Evolutionary conservation across 2,329 filamentous ascomycete species (phyloP), one percentile per base, ranked within the genome.

Genomic region (Beauveria australis): DNA sequence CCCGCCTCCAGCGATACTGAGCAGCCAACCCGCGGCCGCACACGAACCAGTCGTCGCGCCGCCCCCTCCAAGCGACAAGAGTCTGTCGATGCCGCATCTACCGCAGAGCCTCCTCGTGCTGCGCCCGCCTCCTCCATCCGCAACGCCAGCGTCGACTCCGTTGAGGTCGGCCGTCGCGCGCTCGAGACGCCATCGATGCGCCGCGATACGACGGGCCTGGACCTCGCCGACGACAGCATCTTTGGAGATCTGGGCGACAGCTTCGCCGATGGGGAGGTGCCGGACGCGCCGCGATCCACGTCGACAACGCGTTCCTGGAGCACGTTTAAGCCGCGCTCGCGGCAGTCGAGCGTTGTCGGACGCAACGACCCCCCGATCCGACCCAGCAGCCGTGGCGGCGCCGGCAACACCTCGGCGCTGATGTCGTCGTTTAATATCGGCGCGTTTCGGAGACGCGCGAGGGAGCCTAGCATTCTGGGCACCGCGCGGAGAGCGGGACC

Each of bases 391-490:
- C 73, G 79, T 22, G 75, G 77, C 5, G 73, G 75, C 16, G 48
- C 47, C 44, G 33, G 16, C 43, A 77, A 73, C 55, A 81, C 78
- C 1, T 77, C 79, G 0, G 75, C 76, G 47, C 72, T 83, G 49
- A 78, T 78, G 65, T 77, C 78, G 1, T 77, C 76, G 0, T 76
- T 83, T 66, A 86, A 81, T 61, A 78, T 86, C 55, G 82, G 82
- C 16, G 72, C 77, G 5, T 87, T 87, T 70, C 80, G 77, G 68
- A 75, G 83, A 44, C 78, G 84, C 49, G 76, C 76, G 19, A 76
- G 84, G 51, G 83, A 87, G 68, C 83, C 82, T 2, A 87, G 84
- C 69, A 86, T 87, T 59, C 70, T 87, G 47, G 80, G 82, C 5
- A 80, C 80, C 1, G 75, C 75, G 3, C 78, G 79, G 30, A 41